Percentiles rank a stretch among this genome's conserved stretches.
Conservation (phyloP, 2,329 filamentous ascomycete genomes). For the Fusarium hostae region DNA sequence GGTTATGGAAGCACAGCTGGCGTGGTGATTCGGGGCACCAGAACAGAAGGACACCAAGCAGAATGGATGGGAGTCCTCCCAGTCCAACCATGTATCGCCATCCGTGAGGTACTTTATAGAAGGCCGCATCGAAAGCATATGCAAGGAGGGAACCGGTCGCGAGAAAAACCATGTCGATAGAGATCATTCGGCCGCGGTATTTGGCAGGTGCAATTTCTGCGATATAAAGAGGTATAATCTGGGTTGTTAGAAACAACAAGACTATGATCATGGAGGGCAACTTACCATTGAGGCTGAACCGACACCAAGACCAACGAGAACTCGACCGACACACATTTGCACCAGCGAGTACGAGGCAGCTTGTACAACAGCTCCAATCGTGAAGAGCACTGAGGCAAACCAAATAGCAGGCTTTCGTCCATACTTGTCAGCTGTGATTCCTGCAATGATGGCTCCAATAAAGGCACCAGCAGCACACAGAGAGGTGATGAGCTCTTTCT, state of each 20-base stretch:
- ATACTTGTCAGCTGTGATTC: conserved; percentile 38
- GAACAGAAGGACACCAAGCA: conserved; percentile 54
- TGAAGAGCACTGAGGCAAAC: conserved; percentile 39
- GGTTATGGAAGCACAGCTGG: conserved; percentile 56
- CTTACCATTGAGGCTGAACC: conserved; percentile 58
- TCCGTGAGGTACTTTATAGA: conserved; percentile 53
- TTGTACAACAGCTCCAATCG: conserved; percentile 38
- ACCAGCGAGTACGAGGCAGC: conserved; percentile 38
- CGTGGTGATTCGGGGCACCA: conserved; percentile 61
- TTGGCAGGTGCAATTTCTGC: conserved; percentile 61
- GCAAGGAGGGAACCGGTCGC: conserved; percentile 55
- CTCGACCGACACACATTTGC: conserved; percentile 47
- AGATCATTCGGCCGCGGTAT: conserved; percentile 60
- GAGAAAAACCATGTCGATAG: conserved; percentile 58
- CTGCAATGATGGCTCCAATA: conserved; percentile 41
- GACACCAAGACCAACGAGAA: conserved; percentile 61
- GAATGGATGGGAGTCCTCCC: conserved; percentile 58
- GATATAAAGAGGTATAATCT: conserved; percentile 51
- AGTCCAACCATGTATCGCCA: conserved; percentile 62
- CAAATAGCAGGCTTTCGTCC: conserved; percentile 42
- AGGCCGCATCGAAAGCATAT: conserved; percentile 55
- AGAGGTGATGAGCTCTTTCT: conserved; percentile 63
- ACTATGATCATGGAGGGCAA: background rate
- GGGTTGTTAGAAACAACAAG: background rate
- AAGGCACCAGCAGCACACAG: conserved; percentile 55